Evolutionary conservation across 495 filamentous ascomycete species (phyloP), one percentile per base, ranked within the genome.

Genomic region (Annulohypoxylon nitens): DNA sequence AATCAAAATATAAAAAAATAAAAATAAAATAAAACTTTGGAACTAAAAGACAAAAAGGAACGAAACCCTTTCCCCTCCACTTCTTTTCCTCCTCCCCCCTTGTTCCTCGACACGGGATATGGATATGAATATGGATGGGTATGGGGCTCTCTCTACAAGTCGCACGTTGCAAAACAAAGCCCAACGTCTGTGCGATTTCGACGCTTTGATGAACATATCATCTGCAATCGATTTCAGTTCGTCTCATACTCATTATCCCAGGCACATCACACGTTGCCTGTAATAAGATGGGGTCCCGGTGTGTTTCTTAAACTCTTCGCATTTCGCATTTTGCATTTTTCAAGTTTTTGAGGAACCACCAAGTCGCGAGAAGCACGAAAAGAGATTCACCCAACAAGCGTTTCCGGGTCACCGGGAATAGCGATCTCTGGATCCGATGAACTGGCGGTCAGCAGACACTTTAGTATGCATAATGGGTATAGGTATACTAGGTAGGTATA

Each of bases 371-470:
- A n/a, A 11, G 18, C n/a, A 45, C 41, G 4, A 45, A 45, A 45
- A 47, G 43, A 43, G 14, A 67, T 36, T 61, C 39, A 60, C 43
- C 70, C 57, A 60, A 62, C 11, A 2, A 45, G 45, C 43, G 63
- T 67, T 71, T 63, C 76, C 75, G 75, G 71, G 77, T 74, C 67
- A 64, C 64, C 68, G 77, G 75, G 77, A 78, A 77, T 73, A 71
- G 51, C 57, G 58, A 74, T 73, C 71, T 75, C 57, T 60, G 36
- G 73, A 63, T 60, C 57, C 67, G 64, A 77, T 67, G 72, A 79
- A 79, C 75, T 79, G 77, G 77, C 77, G 77, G 77, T 79, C 77
- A 79, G 73, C 73, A 71, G 64, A 50, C 60, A 30, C 30, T 30
- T 43, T 33, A 34, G 18, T 58, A 60, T 68, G 72, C 67, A 67